A percentile compares a stretch with the other conserved stretches of the same genome.
These are phyloP conservation scores for Coniophora puteana DNA, from an alignment of 1,284 basidiomycete genomes.

Conservation along the genomic window DNA sequence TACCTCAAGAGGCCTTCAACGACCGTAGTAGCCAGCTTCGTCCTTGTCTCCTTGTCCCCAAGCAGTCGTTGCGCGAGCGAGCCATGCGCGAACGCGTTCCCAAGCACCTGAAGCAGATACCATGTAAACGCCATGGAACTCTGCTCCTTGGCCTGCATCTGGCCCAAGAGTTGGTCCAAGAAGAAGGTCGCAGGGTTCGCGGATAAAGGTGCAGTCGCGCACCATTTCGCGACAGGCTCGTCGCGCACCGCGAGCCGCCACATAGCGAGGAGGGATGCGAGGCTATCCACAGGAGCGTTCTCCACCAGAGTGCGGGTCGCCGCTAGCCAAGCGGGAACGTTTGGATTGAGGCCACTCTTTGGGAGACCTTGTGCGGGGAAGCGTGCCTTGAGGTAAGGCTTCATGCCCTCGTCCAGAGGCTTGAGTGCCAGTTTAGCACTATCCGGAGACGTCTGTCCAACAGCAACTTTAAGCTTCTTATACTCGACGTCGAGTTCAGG, in stretches of 20 bases:
- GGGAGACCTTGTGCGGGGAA: slow-evolving; percentile 25
- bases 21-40: too few relatives aligned
- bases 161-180: too few relatives aligned
- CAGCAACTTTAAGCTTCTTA: slow-evolving; percentile 60
- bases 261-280: slow-evolving; percentile 83
- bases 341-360: background rate
- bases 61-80: too few relatives aligned
- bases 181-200: slow-evolving; percentile 39
- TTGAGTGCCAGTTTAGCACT: slow-evolving; percentile 31
- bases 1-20: too few relatives aligned
- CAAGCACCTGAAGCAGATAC: slow-evolving; percentile 76
- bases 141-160: slow-evolving; percentile 34
- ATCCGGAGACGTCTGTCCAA: slow-evolving; percentile 29
- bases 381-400: slow-evolving; percentile 69
- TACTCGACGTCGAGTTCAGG: slow-evolving; percentile 67
- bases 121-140: slow-evolving; percentile 48
- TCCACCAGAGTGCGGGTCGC: slow-evolving; percentile 43
- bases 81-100: slow-evolving; percentile 69
- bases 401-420: slow-evolving; percentile 43
- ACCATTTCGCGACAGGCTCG: slow-evolving; percentile 49
- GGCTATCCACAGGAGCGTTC: slow-evolving; percentile 50
- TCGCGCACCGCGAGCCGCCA: slow-evolving; percentile 80
- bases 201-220: slow-evolving; percentile 30
- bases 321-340: slow-evolving; percentile 22
- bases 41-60: too few relatives aligned